Evolutionary conservation across 306 rosid genomes (phyloP).

Genomic region (Malus sylvestris): DNA sequence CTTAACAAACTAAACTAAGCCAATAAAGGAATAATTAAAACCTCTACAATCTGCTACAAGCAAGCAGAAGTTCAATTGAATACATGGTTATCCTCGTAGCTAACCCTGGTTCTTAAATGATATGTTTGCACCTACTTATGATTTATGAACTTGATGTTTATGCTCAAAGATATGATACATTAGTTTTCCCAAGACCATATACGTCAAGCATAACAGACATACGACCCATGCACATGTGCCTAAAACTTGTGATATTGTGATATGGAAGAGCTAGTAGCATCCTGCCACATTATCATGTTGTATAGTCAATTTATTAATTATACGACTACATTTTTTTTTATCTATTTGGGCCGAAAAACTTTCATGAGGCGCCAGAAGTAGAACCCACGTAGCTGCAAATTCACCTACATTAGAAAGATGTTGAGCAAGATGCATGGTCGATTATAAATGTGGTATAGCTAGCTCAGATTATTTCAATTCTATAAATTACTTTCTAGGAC

Average conservation of each 20-base stretch:
- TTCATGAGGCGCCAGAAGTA: no score
- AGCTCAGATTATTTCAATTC: no score
- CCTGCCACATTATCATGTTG: constrained; percentile 11
- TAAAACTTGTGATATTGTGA: constrained; percentile 21
- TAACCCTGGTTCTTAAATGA: background rate
- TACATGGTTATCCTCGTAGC: background rate
- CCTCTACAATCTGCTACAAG: background rate
- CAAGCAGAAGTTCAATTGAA: no score
- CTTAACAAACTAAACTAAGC: background rate
- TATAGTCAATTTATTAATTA: constrained; percentile 1
- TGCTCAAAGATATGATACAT: background rate
- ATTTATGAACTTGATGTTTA: no score
- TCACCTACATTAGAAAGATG: no score
- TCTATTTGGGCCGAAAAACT: background rate
- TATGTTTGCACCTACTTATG: no score
- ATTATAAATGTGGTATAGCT: no score
- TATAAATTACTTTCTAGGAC: background rate
- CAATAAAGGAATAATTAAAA: background rate
- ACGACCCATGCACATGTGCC: constrained; percentile 3
- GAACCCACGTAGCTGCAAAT: no score
- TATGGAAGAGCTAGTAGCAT: background rate
- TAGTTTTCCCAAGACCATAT: background rate
- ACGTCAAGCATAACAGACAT: background rate
- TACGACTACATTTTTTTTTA: background rate
- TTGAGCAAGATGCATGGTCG: no score